Base-by-base conservation (phyloP, 192 early-diverging fungal genomes). In the Coemansia sp. region DNA sequence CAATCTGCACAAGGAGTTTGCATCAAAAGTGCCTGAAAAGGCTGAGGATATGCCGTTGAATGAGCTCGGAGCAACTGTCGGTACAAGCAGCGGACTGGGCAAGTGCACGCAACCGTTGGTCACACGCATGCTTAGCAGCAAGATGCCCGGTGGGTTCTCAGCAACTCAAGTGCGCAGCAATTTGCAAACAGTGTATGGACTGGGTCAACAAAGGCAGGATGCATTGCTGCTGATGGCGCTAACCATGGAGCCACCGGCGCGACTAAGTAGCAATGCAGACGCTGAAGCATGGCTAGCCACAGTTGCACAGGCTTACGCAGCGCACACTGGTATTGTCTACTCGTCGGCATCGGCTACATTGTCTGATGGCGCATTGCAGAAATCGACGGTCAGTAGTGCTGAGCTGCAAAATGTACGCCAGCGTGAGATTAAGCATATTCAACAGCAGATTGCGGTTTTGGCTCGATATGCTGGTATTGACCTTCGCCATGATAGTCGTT, bases 141-240 rank as follows among this genome's bases (percentile, higher is more conserved):
- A 94, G 84, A 94, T 98, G 92, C 92, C 95, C 54, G 93, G 90
- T 76, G 93, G 95, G 24, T 98, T 94, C 73, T 86, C 87, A 19
- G 87, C 93, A 57, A 85, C 85, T 16, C 75, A 82, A 57, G 92
- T 88, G 56, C 91, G 93, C 73, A 67, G 75, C 20, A 83, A 88
- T 69, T 69, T 98, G 51, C 62, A 83, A 41, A 75, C 74, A 32
- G 74, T 86, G 29, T 90, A 91, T 77, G 94, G 94, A 8, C 75
- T 98, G 8, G 94, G 93, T 12, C 73, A 89, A 37, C 86, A 88
- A 66, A 83, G 95, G 16, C 85, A 86, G 56, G 90, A 94, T 37
- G 90, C 81, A 49, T 84, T 88, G 37, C 64, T 98, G 10, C 78
- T 96, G 45, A 84, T 90, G 43, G 90, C 88, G 63, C 73, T 92